phyloP scores from a whole-genome alignment of 257 asterid species.

The Striga asiatica region DNA sequence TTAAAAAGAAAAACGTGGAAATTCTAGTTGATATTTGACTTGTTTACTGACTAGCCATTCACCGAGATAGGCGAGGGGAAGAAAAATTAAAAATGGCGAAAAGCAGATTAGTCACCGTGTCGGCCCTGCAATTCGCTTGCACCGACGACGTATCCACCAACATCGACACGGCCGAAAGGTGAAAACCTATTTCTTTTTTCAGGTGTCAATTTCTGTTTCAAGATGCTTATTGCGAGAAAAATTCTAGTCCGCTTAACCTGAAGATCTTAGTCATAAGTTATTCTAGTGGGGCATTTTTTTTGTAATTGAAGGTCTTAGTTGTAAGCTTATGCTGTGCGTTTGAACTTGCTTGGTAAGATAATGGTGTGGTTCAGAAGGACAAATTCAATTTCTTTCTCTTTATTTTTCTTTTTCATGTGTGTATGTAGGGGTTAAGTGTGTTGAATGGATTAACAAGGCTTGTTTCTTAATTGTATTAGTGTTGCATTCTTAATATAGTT shows the following conservation, averaged over 20 bases:
- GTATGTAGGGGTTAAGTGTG: too few relatives aligned
- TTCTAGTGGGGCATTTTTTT: neutral
- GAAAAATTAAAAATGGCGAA: too few relatives aligned
- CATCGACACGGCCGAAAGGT: constrained; percentile 76
- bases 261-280: too few relatives aligned
- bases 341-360: neutral
- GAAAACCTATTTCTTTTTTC: neutral
- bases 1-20: neutral
- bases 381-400: too few relatives aligned
- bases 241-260: constrained; percentile 1
- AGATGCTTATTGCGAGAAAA: neutral
- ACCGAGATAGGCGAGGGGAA: too few relatives aligned
- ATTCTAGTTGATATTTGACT: too few relatives aligned
- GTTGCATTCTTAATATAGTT: too few relatives aligned
- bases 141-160: constrained; percentile 73
- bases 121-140: constrained; percentile 85
- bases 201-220: neutral
- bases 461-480: too few relatives aligned
- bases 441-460: too few relatives aligned
- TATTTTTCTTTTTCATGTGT: too few relatives aligned
- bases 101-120: constrained; percentile 48
- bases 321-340: neutral
- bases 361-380: neutral
- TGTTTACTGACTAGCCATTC: too few relatives aligned
- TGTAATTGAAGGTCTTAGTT: too few relatives aligned